phyloP scores from a whole-genome alignment of 768 basidiomycete species.

The Russula ochroleuca region DNA sequence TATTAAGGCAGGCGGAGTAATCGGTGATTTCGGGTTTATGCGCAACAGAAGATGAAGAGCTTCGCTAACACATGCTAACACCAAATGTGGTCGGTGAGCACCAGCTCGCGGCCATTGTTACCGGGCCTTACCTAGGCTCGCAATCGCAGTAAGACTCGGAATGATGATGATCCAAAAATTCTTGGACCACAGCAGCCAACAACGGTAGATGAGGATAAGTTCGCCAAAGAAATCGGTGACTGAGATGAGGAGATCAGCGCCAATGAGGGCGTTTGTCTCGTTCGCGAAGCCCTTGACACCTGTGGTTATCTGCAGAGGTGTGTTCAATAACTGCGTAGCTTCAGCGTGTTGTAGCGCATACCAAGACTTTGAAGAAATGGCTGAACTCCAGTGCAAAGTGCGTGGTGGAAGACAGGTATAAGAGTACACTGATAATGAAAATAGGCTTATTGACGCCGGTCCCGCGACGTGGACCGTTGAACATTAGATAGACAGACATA shows the following conservation, averaged over 20 bases:
- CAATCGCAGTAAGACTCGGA: slow-evolving; percentile 36
- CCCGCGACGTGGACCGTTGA: not conserved
- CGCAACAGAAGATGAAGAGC: not conserved
- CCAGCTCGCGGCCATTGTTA: not conserved
- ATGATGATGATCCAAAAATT: slow-evolving; percentile 36
- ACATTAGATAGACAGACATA: slow-evolving; percentile 11
- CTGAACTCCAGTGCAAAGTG: slow-evolving; percentile 35
- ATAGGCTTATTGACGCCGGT: slow-evolving; percentile 1
- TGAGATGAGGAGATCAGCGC: slow-evolving; percentile 38
- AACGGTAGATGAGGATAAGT: slow-evolving; percentile 41
- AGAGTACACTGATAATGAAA: slow-evolving; percentile 2
- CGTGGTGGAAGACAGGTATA: slow-evolving; percentile 3
- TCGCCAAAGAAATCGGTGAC: slow-evolving; percentile 38
- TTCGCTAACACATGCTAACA: not conserved
- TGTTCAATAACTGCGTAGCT: slow-evolving; percentile 1
- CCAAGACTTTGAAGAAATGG: slow-evolving; percentile 36
- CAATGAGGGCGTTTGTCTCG: slow-evolving; percentile 35
- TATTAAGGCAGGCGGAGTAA: not conserved
- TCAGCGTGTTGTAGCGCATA: slow-evolving; percentile 26
- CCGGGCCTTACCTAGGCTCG: slow-evolving; percentile 35
- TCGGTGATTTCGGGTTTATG: slow-evolving; percentile 3
- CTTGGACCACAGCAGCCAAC: slow-evolving; percentile 40
- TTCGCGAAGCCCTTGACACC: slow-evolving; percentile 33
- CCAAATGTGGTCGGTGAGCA: not conserved
- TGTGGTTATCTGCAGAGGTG: slow-evolving; percentile 27